Conservation (phyloP, 805 yeast genomes). For the Zygosaccharomyces rouxii region DNA sequence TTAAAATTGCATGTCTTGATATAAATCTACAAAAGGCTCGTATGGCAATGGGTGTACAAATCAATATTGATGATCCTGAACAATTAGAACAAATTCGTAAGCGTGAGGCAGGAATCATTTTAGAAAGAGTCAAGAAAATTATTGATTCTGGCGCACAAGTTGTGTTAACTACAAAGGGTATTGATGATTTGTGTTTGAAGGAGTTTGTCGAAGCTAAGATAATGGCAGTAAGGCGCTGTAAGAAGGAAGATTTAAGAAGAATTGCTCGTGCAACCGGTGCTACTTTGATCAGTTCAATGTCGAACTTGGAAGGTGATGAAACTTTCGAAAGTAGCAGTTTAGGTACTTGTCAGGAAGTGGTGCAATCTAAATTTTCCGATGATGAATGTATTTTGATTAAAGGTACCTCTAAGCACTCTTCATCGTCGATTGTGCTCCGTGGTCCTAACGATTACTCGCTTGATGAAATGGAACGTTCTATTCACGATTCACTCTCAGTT, state of each 20-base stretch:
- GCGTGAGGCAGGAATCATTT: conserved; percentile 79
- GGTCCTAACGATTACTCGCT: conserved; percentile 94
- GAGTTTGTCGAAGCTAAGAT: conserved; percentile 87
- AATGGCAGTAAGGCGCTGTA: conserved; percentile 95
- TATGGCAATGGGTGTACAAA: conserved; percentile 98
- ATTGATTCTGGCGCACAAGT: conserved; percentile 89
- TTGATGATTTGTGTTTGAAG: conserved; percentile 87
- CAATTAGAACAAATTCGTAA: conserved; percentile 89
- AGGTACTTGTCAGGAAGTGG: conserved; percentile 88
- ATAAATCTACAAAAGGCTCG: conserved; percentile 91
- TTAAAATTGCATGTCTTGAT: conserved; percentile 84
- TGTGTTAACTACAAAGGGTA: conserved; percentile 88
- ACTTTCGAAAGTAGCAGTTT: conserved; percentile 78
- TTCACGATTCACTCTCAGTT: conserved; percentile 90
- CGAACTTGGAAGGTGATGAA: conserved; percentile 95
- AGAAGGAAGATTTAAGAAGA: conserved; percentile 92
- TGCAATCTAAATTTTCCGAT: conserved; percentile 86
- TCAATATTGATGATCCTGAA: conserved; percentile 95
- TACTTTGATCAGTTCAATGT: conserved; percentile 75
- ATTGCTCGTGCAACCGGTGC: conserved; percentile 99
- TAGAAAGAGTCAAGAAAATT: conserved; percentile 78
- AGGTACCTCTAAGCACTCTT: conserved; percentile 87
- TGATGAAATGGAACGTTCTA: conserved; percentile 97
- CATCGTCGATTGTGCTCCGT: conserved; percentile 86
- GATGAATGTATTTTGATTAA: conserved; percentile 93